Evolutionary conservation across 1,284 basidiomycete genomes (phyloP).

Genomic region (Limonomyces culmigenus): DNA sequence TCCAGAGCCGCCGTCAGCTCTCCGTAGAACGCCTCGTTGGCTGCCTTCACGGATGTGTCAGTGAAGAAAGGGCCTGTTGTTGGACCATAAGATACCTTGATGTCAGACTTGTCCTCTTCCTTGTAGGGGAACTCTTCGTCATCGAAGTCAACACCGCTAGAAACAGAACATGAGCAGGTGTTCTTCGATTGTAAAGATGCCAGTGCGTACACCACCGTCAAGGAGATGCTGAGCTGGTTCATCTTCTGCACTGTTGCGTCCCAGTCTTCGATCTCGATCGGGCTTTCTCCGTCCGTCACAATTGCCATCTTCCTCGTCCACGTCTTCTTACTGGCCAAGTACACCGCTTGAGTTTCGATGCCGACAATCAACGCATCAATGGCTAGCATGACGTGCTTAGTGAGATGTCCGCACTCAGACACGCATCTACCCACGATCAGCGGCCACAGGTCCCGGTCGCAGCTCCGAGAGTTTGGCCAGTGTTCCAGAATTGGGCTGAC

Average conservation of each 20-base stretch:
- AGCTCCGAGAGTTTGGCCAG: constrained; percentile 59
- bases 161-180: not conserved
- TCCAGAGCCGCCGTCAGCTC: constrained; percentile 29
- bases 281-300: constrained; percentile 66
- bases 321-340: constrained; percentile 44
- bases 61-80: not conserved
- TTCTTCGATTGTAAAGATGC: constrained; percentile 1
- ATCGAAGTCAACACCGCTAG: constrained; percentile 74
- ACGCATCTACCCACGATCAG: constrained; percentile 40
- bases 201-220: constrained; percentile 48
- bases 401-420: constrained; percentile 6
- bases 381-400: constrained; percentile 29
- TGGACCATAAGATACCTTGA: constrained; percentile 35
- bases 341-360: constrained; percentile 55
- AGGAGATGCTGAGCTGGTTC: constrained; percentile 33
- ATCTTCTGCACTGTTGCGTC: constrained; percentile 58
- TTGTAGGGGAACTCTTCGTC: constrained; percentile 47
- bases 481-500: constrained; percentile 58
- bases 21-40: constrained; percentile 67
- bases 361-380: constrained; percentile 79
- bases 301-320: constrained; percentile 75
- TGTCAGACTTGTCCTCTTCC: constrained; percentile 49
- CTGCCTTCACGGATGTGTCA: constrained; percentile 24
- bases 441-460: constrained; percentile 38
- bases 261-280: constrained; percentile 57